A percentile compares a stretch with the other conserved stretches of the same genome.
Conservation (phyloP, 1,139 yeast genomes). For the Yamadazyma taylorii region DNA sequence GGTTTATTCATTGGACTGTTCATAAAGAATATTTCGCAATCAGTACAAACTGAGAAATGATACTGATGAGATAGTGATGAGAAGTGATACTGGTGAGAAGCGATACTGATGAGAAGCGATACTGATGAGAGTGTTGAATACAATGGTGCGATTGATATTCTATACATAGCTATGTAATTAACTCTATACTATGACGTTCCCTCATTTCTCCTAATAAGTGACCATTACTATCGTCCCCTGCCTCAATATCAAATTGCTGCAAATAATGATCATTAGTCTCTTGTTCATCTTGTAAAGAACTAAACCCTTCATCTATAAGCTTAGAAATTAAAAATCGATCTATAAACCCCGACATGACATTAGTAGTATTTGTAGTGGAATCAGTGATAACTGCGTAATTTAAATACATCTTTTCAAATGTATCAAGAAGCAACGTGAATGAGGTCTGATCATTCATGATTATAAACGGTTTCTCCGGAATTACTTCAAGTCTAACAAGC, state of each 20-base stretch:
- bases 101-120: no score
- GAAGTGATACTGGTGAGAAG: not conserved
- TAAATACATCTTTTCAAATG: slow-evolving; percentile 41
- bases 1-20: slow-evolving; percentile 17
- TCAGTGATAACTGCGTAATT: slow-evolving; percentile 34
- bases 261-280: slow-evolving; percentile 4
- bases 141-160: not conserved
- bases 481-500: slow-evolving; percentile 18
- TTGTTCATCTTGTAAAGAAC: slow-evolving; percentile 19
- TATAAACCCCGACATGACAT: slow-evolving; percentile 38
- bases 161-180: slow-evolving; percentile 23
- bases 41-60: no score
- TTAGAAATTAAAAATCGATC: slow-evolving; percentile 40
- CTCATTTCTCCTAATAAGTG: slow-evolving; percentile 11
- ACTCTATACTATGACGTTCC: slow-evolving; percentile 27
- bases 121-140: no score
- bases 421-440: slow-evolving; percentile 35
- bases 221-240: slow-evolving; percentile 5
- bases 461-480: slow-evolving; percentile 22
- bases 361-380: slow-evolving; percentile 16
- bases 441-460: slow-evolving; percentile 36
- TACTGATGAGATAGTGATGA: not conserved
- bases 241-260: slow-evolving; percentile 20
- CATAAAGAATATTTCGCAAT: not conserved
- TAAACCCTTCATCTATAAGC: slow-evolving; percentile 32